These are phyloP conservation scores for maize (Zea mays) DNA, from an alignment of 176 grass and related monocot genomes.

Conservation along the genomic window Zm-B73-REFERENCE-NAM-5.0 NC_050101.1:106011001-106011500, in stretches of 20 bases:
- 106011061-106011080: background rate
- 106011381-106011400: too few species aligned
- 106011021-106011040: background rate
- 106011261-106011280: background rate
- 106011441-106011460: too few species aligned
- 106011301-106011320: background rate
- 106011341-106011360: background rate
- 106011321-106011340: constrained; percentile 3
- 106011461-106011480: too few species aligned
- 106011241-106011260: too few species aligned
- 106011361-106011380: too few species aligned
- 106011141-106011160: background rate
- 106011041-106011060: background rate
- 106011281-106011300: background rate
- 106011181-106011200: too few species aligned
- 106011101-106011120: constrained; percentile 22
- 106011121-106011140: background rate
- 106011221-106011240: too few species aligned
- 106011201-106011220: too few species aligned
- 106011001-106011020: background rate
- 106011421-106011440: too few species aligned
- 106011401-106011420: too few species aligned
- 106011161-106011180: too few species aligned
- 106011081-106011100: background rate
- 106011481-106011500: too few species aligned